phyloP scores from a whole-genome alignment of 495 filamentous ascomycete species.

The Neurospora sp. region DNA sequence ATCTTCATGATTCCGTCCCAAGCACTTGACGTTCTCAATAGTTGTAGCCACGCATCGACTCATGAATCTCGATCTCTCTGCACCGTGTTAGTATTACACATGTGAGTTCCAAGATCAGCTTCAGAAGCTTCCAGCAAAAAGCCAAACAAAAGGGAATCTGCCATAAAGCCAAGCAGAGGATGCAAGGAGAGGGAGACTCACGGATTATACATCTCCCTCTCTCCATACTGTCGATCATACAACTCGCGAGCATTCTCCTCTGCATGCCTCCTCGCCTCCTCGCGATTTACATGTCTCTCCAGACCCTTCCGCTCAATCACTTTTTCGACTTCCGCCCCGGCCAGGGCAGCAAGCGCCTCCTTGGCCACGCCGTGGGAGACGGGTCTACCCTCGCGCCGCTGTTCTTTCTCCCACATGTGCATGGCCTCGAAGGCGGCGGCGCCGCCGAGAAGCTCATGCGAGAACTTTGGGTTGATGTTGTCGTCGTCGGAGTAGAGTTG shows the following conservation, averaged over 20 bases:
- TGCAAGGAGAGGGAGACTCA: constrained; percentile 17
- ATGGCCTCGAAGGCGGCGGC: constrained; percentile 72
- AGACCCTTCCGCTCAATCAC: constrained; percentile 70
- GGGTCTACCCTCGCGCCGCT: constrained; percentile 60
- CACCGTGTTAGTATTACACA: background rate
- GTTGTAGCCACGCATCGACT: background rate
- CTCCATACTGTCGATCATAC: constrained; percentile 51
- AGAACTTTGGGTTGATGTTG: constrained; percentile 52
- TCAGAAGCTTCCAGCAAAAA: background rate
- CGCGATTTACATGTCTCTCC: constrained; percentile 50
- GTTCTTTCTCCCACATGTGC: constrained; percentile 69
- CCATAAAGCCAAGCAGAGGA: background rate
- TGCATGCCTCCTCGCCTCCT: constrained; percentile 57
- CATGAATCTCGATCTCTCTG: constrained; percentile 2
- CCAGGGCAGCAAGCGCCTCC: constrained; percentile 61
- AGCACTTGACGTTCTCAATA: background rate
- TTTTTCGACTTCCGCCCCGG: constrained; percentile 68
- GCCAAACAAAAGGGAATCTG: background rate
- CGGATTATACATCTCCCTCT: constrained; percentile 39
- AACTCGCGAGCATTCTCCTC: constrained; percentile 52
- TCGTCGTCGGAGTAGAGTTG: constrained; percentile 41
- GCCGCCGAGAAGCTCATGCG: constrained; percentile 65
- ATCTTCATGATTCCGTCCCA: background rate
- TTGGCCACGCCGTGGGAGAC: constrained; percentile 69
- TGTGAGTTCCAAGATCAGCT: background rate